Conservation (phyloP, 192 early-diverging fungal species). For the Dissophora ornata region DNA sequence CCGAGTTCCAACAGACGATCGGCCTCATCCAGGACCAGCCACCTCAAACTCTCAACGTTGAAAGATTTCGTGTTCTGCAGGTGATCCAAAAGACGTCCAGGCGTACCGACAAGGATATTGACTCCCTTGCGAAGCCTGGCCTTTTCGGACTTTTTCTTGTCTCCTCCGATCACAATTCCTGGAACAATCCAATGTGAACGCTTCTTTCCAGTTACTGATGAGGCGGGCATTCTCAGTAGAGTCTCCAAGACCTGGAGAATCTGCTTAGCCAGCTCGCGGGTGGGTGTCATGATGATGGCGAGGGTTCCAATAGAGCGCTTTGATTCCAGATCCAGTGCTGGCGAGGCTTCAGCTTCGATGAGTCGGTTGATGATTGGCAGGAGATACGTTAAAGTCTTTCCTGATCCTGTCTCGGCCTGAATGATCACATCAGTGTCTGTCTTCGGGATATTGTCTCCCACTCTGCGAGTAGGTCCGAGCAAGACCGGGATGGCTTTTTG, state of each 20-base stretch:
- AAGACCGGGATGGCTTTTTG: constrained; percentile 82
- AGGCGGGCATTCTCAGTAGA: constrained; percentile 70
- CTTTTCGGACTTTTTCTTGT: constrained; percentile 85
- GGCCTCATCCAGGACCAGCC: constrained; percentile 98
- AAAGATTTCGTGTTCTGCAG: constrained; percentile 88
- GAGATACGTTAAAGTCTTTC: constrained; percentile 96
- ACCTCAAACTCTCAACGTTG: constrained; percentile 83
- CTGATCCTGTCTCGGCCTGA: constrained; percentile 96
- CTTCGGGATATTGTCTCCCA: constrained; percentile 49
- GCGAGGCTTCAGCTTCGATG: constrained; percentile 65
- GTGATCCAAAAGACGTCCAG: constrained; percentile 93
- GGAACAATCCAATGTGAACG: constrained; percentile 84
- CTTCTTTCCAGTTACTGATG: constrained; percentile 54
- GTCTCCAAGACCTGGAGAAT: constrained; percentile 81
- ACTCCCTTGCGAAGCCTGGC: constrained; percentile 86
- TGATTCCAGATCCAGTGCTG: constrained; percentile 49
- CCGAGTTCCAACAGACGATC: constrained; percentile 97
- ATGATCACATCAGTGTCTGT: constrained; percentile 84
- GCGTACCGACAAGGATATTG: constrained; percentile 92
- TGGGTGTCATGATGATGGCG: constrained; percentile 94
- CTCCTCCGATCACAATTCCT: constrained; percentile 85
- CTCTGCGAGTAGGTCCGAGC: constrained; percentile 62
- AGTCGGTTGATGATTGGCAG: constrained; percentile 92
- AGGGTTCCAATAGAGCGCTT: constrained; percentile 86
- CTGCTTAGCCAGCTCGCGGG: constrained; percentile 98